Conservation (phyloP, 495 filamentous ascomycete species). For the Jackrogersella multiformis region DNA sequence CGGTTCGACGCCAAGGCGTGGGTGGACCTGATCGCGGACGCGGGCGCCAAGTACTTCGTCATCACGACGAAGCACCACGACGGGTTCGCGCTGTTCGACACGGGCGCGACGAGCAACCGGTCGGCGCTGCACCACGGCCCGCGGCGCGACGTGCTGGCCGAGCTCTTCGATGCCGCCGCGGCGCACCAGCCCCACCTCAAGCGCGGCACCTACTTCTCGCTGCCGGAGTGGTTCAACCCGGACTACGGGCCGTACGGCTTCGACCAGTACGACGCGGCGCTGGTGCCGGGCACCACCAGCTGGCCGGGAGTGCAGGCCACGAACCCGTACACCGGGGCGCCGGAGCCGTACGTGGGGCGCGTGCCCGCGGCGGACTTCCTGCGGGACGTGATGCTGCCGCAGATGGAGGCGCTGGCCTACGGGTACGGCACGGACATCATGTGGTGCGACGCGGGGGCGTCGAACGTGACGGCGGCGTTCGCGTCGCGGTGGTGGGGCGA, state of each 20-base stretch:
- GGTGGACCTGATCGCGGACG: constrained; percentile 65
- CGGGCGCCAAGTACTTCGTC: constrained; percentile 66
- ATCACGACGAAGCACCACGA: constrained; percentile 63
- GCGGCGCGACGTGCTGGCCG: constrained; percentile 55
- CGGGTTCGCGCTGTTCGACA: constrained; percentile 64
- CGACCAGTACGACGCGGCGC: constrained; percentile 17
- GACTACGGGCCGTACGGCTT: constrained; percentile 58
- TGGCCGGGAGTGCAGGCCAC: constrained; percentile 51
- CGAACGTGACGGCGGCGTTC: constrained; percentile 59
- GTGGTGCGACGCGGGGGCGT: constrained; percentile 66
- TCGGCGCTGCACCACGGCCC: constrained; percentile 58
- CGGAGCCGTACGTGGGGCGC: constrained; percentile 60
- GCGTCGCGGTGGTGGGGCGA: constrained; percentile 60
- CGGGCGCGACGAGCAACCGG: constrained; percentile 52
- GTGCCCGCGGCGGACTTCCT: constrained; percentile 59
- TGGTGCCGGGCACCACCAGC: constrained; percentile 19
- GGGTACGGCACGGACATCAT: constrained; percentile 63
- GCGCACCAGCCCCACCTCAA: constrained; percentile 60
- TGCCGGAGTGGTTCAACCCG: constrained; percentile 67
- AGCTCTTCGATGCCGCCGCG: constrained; percentile 62
- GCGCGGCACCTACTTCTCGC: constrained; percentile 62
- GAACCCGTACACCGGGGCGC: constrained; percentile 60
- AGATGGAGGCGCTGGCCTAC: constrained; percentile 60
- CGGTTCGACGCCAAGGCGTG: constrained; percentile 61
- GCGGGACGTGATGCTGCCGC: constrained; percentile 58